Base-by-base conservation (phyloP, 495 filamentous ascomycete genomes). In the Trichoderma gamsii region DNA sequence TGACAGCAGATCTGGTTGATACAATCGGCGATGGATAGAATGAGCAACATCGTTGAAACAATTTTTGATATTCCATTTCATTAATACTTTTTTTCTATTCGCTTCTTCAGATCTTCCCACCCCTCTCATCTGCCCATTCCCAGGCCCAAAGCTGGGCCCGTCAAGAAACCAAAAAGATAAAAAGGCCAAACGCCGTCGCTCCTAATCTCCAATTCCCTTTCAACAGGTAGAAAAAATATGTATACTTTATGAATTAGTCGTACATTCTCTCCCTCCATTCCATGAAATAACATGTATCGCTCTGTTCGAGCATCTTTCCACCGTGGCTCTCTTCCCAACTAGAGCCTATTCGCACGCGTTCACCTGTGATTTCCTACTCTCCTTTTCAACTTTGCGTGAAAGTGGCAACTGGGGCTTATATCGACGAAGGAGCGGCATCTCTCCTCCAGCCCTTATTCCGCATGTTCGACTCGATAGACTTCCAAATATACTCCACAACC, bases 401-500 rank as follows among this genome's bases (percentile, higher is more conserved):
- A 1, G 23, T 25, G 7, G 23, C 32, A 15, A 9, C 9, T 29
- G 27, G 41, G 32, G 29, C 27, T 76, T 70, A 84, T 68, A 83
- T 82, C 3, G 78, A 78, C 6, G 74, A 69, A 8, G 85, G 85
- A 11, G 85, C 85, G 6, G 86, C 84, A 68, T 90, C 88, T 77
- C 80, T 87, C 43, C 84, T 85, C 93, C 93, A 97, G 8, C 95
- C 95, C 72, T 88, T 91, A 64, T 81, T 80, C 72, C 87, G 86
- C 95, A 99, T 97, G 66, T 89, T 87, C 71, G 87, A 87, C 82
- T 99, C 95, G 71, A 99, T 90, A 15, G 84, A 82, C 71, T 89
- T 89, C 95, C 95, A 99, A 67, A 99, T 91, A 56, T 84, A 83
- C 86, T 99, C 95, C 43, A 97, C 92, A 51, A 97, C 88, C 81